Conservation (phyloP, 2,329 filamentous ascomycete genomes). For the Catunica adiposa region DNA sequence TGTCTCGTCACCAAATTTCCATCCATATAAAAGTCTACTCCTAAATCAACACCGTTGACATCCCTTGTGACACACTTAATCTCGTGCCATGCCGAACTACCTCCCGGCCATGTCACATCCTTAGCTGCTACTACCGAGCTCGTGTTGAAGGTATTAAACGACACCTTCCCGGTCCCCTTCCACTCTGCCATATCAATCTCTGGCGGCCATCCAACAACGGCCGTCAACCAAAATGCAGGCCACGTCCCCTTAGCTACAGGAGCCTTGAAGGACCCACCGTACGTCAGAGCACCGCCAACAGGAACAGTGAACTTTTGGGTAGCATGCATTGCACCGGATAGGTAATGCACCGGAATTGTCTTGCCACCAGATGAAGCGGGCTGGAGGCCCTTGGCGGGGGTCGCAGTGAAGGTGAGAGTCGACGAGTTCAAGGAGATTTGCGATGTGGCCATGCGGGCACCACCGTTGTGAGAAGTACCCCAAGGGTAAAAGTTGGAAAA, state of each 20-base stretch:
- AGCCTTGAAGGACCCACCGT: conserved; percentile 26
- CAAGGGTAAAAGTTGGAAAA: conserved; percentile 37
- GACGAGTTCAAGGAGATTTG: conserved; percentile 28
- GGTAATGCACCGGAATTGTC: conserved; percentile 33
- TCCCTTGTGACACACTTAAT: conserved; percentile 35
- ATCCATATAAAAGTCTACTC: conserved; percentile 39
- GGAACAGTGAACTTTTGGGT: conserved; percentile 26
- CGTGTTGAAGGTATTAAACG: conserved; percentile 39
- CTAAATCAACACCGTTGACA: conserved; percentile 33
- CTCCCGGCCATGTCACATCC: conserved; percentile 22
- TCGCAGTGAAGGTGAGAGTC: conserved; percentile 25
- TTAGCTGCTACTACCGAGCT: conserved; percentile 31
- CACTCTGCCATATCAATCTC: conserved; percentile 45
- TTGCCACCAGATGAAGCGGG: conserved; percentile 24
- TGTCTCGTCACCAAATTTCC: conserved; percentile 32
- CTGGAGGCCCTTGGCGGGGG: conserved; percentile 26
- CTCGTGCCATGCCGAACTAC: conserved; percentile 27
- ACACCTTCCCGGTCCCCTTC: conserved; percentile 40
- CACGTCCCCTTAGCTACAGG: conserved; percentile 31
- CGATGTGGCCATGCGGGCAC: conserved; percentile 34
- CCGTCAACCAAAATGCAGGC: conserved; percentile 44
- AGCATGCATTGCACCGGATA: conserved; percentile 29
- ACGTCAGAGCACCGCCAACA: conserved; percentile 26
- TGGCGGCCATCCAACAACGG: conserved; percentile 37
- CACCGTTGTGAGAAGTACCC: conserved; percentile 41